Evolutionary conservation across 1,284 basidiomycete species (phyloP).

Genomic region (Inonotus obliquus): DNA sequence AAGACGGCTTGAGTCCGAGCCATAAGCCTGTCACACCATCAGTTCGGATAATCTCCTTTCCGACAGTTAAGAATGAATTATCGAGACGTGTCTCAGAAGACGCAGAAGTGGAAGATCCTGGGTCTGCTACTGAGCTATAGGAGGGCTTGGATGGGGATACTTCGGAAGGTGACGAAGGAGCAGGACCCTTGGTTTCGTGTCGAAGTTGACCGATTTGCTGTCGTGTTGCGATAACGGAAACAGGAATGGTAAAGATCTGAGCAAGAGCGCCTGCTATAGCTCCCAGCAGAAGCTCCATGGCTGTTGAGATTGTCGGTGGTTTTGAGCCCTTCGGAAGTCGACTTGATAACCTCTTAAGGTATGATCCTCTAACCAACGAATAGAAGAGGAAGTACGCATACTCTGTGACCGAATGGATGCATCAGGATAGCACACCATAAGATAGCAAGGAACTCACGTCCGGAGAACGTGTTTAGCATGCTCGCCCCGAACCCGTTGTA

Average conservation of each 20-base stretch:
- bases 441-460: slow-evolving; percentile 58
- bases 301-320: slow-evolving; percentile 63
- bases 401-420: slow-evolving; percentile 39
- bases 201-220: slow-evolving; percentile 76
- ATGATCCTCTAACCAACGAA: slow-evolving; percentile 81
- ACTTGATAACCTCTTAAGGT: slow-evolving; percentile 63
- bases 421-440: neutral
- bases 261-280: slow-evolving; percentile 92
- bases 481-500: slow-evolving; percentile 96
- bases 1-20: slow-evolving; percentile 88
- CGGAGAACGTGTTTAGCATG: slow-evolving; percentile 97
- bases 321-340: slow-evolving; percentile 55
- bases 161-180: slow-evolving; percentile 16
- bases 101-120: slow-evolving; percentile 19
- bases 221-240: slow-evolving; percentile 94
- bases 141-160: slow-evolving; percentile 17
- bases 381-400: slow-evolving; percentile 99
- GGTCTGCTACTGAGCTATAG: slow-evolving; percentile 17
- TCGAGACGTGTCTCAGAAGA: slow-evolving; percentile 32
- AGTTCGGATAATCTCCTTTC: slow-evolving; percentile 85
- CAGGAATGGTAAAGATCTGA: slow-evolving; percentile 98
- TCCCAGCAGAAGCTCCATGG: slow-evolving; percentile 82
- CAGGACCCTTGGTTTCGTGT: slow-evolving; percentile 22
- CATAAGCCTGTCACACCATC: slow-evolving; percentile 91
- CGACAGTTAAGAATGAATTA: slow-evolving; percentile 76